phyloP scores from a whole-genome alignment of 371 early-diverging fungal genomes.

The Mortierella sp. region DNA sequence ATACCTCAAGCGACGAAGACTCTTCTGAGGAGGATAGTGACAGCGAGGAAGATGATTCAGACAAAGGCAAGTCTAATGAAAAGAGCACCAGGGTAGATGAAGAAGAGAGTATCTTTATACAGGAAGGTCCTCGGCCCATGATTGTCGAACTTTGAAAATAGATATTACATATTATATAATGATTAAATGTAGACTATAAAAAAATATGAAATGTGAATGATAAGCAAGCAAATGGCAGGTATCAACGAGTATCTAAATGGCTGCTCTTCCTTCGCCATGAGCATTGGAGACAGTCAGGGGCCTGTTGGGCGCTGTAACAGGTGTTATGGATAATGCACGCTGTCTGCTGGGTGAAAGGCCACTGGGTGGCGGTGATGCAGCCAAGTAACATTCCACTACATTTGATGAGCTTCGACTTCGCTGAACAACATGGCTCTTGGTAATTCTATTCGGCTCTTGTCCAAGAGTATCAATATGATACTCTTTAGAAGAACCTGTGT shows the following conservation, averaged over 20 bases:
- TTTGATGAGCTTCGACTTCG: neutral
- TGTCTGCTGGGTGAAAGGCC: slow-evolving; percentile 4
- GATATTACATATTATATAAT: neutral
- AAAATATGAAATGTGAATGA: neutral
- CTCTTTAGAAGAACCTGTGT: neutral
- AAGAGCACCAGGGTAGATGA: slow-evolving; percentile 7
- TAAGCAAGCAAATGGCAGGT: neutral
- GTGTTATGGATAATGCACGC: slow-evolving; percentile 10
- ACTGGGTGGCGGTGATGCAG: neutral
- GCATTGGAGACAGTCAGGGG: slow-evolving; percentile 5
- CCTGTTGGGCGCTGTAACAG: neutral
- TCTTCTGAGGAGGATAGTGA: slow-evolving; percentile 22
- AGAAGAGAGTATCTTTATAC: slow-evolving; percentile 45
- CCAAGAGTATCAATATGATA: neutral
- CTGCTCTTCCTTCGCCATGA: slow-evolving; percentile 6
- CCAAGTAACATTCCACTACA: slow-evolving; percentile 9
- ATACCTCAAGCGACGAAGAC: slow-evolving; percentile 33
- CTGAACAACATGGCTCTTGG: neutral
- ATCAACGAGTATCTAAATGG: neutral
- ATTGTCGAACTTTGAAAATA: slow-evolving; percentile 43
- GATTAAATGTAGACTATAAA: too few species aligned
- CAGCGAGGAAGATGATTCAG: slow-evolving; percentile 3
- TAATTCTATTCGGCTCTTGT: slow-evolving; percentile 8
- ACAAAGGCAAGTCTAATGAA: slow-evolving; percentile 4
- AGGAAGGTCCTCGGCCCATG: slow-evolving; percentile 48